Conservation (phyloP, 2,329 filamentous ascomycete genomes). For the Penicillium sp. region DNA sequence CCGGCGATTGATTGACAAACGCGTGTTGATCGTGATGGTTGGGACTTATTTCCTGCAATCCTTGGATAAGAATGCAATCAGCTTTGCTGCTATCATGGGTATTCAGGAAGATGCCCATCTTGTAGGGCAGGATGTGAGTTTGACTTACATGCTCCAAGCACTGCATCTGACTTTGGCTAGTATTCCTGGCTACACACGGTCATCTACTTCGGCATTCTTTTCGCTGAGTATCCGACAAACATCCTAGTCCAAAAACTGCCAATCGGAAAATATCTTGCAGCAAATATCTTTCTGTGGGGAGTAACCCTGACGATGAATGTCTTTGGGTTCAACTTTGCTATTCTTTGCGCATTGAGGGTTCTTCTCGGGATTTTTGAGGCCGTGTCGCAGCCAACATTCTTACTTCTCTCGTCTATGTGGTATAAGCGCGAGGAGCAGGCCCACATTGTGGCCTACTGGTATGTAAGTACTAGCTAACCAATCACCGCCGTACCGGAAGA, state of each 20-base stretch:
- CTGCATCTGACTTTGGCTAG: slow-evolving; percentile 19
- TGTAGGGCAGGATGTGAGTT: slow-evolving; percentile 6
- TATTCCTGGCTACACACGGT: slow-evolving; percentile 14
- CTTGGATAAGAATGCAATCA: slow-evolving; percentile 12
- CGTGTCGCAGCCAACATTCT: slow-evolving; percentile 7
- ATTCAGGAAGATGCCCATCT: slow-evolving; percentile 11
- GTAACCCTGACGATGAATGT: slow-evolving; percentile 9
- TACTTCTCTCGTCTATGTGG: slow-evolving; percentile 12
- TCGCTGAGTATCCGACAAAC: slow-evolving; percentile 14
- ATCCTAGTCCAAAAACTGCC: slow-evolving; percentile 14
- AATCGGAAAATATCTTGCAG: slow-evolving; percentile 11
- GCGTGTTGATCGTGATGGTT: slow-evolving; percentile 15
- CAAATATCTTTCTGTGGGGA: slow-evolving; percentile 10
- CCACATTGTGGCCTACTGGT: slow-evolving; percentile 12
- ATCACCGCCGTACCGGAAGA: neutral
- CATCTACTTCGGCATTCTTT: slow-evolving; percentile 9
- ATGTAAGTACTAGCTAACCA: neutral
- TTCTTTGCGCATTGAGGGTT: slow-evolving; percentile 4
- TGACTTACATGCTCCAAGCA: too few relatives aligned
- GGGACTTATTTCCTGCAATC: slow-evolving; percentile 14
- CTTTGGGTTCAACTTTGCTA: slow-evolving; percentile 10
- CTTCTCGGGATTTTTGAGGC: slow-evolving; percentile 11
- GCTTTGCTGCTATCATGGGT: slow-evolving; percentile 18
- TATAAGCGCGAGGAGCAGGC: slow-evolving; percentile 20
- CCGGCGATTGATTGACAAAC: slow-evolving; percentile 16